Evolutionary conservation across 768 basidiomycete species (phyloP), one percentile per base, ranked within the genome.

Genomic region (Leucocoprinus birnbaumii): DNA sequence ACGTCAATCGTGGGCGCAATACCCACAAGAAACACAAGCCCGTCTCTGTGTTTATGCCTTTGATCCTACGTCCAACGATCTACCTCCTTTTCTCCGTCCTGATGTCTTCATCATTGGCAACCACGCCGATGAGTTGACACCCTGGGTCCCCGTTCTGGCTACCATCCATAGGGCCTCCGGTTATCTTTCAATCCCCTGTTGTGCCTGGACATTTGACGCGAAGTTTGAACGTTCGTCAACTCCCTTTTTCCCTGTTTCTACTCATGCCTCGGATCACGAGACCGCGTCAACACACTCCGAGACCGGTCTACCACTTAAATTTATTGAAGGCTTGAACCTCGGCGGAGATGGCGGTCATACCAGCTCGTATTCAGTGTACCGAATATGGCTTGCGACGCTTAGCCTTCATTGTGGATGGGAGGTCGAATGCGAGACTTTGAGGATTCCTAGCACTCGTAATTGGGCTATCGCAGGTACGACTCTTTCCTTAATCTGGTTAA

Each of bases 101-200:
- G 83, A 77, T 1, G 70, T 76, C 2, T 98, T 97, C 71, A 70
- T 98, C 55, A 89, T 98, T 48, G 94, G 91, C 8, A 98, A 98
- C 71, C 96, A 98, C 68, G 89, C 95, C 0, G 96, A 98, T 71
- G 96, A 98, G 62, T 76, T 98, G 16, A 95, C 95, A 22, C 96
- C 96, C 0, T 98, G 95, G 95, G 68, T 94, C 0, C 92, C 96
- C 0, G 79, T 97, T 1, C 72, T 97, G 4, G 81, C 94, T 0
- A 84, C 87, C 0, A 59, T 86, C 13, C 71, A 78, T 31, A 62
- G 65, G 3, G 81, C 85, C 0, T 80, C 84, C 0, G 90, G 89
- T 3, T 90, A 89, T 62, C 68, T 92, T 42, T 87, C 80, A 4
- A 92, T 98, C 52, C 96, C 96, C 0, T 98, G 96, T 65, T 98